Conservation (phyloP, 352 stramenopile genomes). For the Phytophthora pluvialis region DNA sequence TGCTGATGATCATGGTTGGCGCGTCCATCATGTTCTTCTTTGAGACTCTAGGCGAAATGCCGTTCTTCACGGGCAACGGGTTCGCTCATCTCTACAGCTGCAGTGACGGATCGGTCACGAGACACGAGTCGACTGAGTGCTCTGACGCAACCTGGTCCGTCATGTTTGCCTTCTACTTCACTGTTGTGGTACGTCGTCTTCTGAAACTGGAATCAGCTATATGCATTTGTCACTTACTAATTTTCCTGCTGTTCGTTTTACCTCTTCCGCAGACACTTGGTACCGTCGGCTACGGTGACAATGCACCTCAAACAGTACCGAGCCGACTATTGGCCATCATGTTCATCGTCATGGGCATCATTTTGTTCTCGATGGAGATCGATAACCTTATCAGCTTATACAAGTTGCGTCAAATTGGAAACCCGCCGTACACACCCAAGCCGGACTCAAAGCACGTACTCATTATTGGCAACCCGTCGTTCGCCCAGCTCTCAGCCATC, state of each 20-base stretch:
- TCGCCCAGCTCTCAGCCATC: conserved; percentile 82
- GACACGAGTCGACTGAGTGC: conserved; percentile 50
- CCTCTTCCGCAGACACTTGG: conserved; percentile 66
- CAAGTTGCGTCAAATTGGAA: conserved; percentile 81
- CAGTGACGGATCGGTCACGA: conserved; percentile 63
- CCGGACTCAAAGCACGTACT: conserved; percentile 75
- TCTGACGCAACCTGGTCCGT: conserved; percentile 80
- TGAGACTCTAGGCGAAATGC: conserved; percentile 87
- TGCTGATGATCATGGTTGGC: conserved; percentile 85
- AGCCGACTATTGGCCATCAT: conserved; percentile 85
- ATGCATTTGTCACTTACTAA: conserved; percentile 7
- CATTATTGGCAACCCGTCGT: conserved; percentile 86
- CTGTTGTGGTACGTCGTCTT: conserved; percentile 70
- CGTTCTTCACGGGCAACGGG: conserved; percentile 76
- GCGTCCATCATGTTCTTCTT: conserved; percentile 87
- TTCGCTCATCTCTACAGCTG: conserved; percentile 87
- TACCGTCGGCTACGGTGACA: conserved; percentile 90
- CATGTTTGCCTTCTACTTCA: conserved; percentile 92
- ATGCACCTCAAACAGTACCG: conserved; percentile 81
- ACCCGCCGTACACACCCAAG: conserved; percentile 77
- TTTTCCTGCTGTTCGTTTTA: neutral
- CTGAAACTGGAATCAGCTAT: neutral
- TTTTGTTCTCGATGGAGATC: conserved; percentile 90
- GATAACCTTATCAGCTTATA: conserved; percentile 89
- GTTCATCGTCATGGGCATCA: conserved; percentile 90